A percentile compares a stretch with the other conserved stretches of the same genome.
Evolutionary conservation across 805 yeast species (phyloP).

Genomic region (Wickerhamomyces mucosus): DNA sequence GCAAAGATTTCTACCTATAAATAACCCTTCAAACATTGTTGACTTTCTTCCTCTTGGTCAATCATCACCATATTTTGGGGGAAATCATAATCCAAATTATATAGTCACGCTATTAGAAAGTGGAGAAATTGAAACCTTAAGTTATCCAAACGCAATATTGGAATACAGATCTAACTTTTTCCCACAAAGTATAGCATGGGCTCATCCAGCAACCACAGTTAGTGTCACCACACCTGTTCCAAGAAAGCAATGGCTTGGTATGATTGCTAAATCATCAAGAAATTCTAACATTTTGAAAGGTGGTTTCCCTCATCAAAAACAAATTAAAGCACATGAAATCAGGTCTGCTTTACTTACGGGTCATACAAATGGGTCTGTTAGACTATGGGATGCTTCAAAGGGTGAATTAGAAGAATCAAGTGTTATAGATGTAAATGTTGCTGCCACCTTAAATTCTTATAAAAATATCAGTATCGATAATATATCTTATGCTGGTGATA

Average conservation of each 20-base stretch:
- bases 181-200: conserved; percentile 75
- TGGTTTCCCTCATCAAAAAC: conserved; percentile 58
- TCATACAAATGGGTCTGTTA: conserved; percentile 73
- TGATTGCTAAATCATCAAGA: conserved; percentile 42
- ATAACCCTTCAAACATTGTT: conserved; percentile 32
- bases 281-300: conserved; percentile 54
- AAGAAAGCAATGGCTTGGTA: conserved; percentile 69
- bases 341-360: conserved; percentile 62
- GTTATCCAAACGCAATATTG: conserved; percentile 44
- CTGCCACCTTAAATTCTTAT: conserved; percentile 37
- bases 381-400: conserved; percentile 77
- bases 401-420: conserved; percentile 56
- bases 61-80: conserved; percentile 67
- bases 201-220: conserved; percentile 60
- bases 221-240: conserved; percentile 48
- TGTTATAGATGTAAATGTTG: conserved; percentile 50
- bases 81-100: conserved; percentile 67
- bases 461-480: conserved; percentile 37
- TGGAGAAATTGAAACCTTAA: conserved; percentile 56
- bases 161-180: conserved; percentile 49
- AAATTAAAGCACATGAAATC: conserved; percentile 35
- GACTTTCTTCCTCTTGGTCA: conserved; percentile 46
- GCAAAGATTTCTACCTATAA: conserved; percentile 47
- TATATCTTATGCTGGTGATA: conserved; percentile 70
- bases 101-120: conserved; percentile 48